Conservation (phyloP, 1,139 yeast species). For the Yamadazyma songkhlaensis region DNA sequence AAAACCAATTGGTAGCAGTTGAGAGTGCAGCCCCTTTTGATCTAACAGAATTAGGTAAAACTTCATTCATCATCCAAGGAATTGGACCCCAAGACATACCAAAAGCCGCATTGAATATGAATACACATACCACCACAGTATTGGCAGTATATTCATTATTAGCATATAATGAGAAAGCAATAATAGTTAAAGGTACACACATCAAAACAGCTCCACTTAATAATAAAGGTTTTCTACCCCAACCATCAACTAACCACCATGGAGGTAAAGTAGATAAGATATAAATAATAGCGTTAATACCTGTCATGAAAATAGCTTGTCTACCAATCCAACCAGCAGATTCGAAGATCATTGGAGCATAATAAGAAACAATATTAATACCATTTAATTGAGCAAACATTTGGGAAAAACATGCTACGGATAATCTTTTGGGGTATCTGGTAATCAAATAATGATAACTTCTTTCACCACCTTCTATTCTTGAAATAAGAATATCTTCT, state of each 20-base stretch:
- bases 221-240: conserved; percentile 88
- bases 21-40: conserved; percentile 91
- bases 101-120: conserved; percentile 79
- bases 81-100: conserved; percentile 94
- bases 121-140: conserved; percentile 71
- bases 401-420: conserved; percentile 87
- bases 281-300: conserved; percentile 79
- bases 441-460: conserved; percentile 65
- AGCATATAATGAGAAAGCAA: conserved; percentile 64
- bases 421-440: conserved; percentile 68
- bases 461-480: conserved; percentile 71
- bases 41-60: conserved; percentile 81
- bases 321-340: conserved; percentile 95
- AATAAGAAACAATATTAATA: conserved; percentile 86
- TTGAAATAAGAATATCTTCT: conserved; percentile 50
- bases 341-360: conserved; percentile 91
- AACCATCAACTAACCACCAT: conserved; percentile 83
- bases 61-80: conserved; percentile 93
- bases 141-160: conserved; percentile 63
- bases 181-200: conserved; percentile 66
- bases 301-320: conserved; percentile 87
- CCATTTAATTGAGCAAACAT: conserved; percentile 93
- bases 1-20: conserved; percentile 94
- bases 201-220: conserved; percentile 75
- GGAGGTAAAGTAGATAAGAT: conserved; percentile 80